These are phyloP conservation scores for Microglena sp. DNA, from an alignment of 139 green algal genomes.

Conservation along the genomic window DNA sequence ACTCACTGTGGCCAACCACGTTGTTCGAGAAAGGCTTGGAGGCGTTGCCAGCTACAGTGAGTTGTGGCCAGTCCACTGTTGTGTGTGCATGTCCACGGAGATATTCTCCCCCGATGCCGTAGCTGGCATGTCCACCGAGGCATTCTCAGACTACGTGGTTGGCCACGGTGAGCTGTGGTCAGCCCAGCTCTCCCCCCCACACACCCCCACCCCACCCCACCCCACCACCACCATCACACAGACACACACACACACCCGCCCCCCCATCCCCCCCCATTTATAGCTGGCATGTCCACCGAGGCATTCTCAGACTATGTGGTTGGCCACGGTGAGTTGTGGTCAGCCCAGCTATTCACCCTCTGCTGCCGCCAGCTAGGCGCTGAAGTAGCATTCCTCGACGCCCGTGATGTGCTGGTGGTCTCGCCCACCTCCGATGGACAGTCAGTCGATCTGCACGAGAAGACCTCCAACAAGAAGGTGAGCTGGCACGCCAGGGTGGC, in stretches of 20 bases:
- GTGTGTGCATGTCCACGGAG: no score
- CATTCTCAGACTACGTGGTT: constrained; percentile 93
- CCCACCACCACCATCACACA: background rate
- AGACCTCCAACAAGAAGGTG: constrained; percentile 36
- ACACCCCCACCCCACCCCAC: no score
- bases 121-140: constrained; percentile 44
- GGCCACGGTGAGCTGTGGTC: constrained; percentile 97
- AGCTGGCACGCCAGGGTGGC: no score
- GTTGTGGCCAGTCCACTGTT: no score
- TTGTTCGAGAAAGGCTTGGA: no score
- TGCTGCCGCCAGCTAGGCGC: constrained; percentile 48
- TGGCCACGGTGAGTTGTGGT: constrained; percentile 97
- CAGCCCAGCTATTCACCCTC: constrained; percentile 67
- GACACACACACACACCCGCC: background rate
- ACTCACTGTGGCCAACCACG: no score
- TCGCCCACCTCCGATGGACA: constrained; percentile 46
- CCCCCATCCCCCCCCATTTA: background rate
- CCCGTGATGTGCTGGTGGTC: constrained; percentile 87
- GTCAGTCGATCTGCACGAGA: constrained; percentile 81
- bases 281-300: constrained; percentile 80
- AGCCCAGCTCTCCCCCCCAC: no score
- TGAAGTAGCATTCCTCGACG: constrained; percentile 74
- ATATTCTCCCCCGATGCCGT: background rate
- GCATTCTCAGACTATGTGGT: constrained; percentile 94
- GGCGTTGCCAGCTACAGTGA: no score